A percentile compares a stretch with the other conserved stretches of the same genome.
Evolutionary conservation across 2,329 filamentous ascomycete species (phyloP).

Genomic region (Atkinsonella hypoxylon): DNA sequence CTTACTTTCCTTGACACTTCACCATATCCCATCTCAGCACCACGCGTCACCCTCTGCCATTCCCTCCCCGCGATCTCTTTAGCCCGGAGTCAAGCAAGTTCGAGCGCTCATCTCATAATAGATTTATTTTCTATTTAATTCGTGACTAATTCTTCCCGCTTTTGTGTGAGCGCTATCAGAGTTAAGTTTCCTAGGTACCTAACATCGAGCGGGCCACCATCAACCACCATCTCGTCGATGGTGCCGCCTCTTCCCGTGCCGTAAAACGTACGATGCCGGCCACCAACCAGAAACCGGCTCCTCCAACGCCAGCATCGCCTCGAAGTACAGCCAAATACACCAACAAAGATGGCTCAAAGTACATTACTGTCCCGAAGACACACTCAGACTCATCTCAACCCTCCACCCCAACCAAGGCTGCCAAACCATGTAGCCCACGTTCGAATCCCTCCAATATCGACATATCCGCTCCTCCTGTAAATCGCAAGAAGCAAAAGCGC

Average conservation of each 20-base stretch:
- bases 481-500: conserved; percentile 92
- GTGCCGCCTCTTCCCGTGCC: conserved; percentile 21
- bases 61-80: neutral
- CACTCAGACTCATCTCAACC: conserved; percentile 41
- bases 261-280: conserved; percentile 35
- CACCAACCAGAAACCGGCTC: conserved; percentile 38
- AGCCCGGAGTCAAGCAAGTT: neutral
- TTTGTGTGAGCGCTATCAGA: conserved; percentile 1
- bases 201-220: conserved; percentile 2
- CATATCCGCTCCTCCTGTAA: conserved; percentile 43
- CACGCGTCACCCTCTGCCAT: conserved; percentile 1
- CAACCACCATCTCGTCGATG: conserved; percentile 23
- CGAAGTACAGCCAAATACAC: conserved; percentile 48
- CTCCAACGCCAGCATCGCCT: conserved; percentile 38
- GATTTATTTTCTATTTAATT: neutral
- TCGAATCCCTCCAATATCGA: conserved; percentile 16
- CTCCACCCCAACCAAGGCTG: conserved; percentile 35
- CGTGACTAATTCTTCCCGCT: conserved; percentile 1
- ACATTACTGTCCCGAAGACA: conserved; percentile 51
- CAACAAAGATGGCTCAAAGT: conserved; percentile 59
- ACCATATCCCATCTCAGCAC: conserved; percentile 4
- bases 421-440: conserved; percentile 19
- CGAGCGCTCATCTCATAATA: neutral
- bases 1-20: conserved; percentile 11
- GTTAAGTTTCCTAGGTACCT: neutral